Evolutionary conservation across 768 basidiomycete species (phyloP).

Genomic region (Termitomyces sp.): DNA sequence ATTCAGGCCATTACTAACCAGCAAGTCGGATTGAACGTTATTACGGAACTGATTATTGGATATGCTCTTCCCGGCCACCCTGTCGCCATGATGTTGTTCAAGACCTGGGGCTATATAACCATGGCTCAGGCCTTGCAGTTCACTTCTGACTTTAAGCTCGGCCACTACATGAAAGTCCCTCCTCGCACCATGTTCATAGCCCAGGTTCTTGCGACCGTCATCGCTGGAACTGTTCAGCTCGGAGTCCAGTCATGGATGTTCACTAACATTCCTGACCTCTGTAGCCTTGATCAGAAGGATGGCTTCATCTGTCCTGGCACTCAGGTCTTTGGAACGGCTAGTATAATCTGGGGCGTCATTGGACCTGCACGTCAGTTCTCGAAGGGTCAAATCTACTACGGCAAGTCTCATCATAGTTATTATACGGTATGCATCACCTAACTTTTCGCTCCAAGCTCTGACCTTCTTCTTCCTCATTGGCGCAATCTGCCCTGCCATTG

Average conservation of each 20-base stretch:
- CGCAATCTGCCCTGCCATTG: conserved; percentile 49
- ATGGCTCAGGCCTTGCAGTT: conserved; percentile 67
- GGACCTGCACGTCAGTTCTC: conserved; percentile 73
- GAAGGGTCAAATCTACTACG: conserved; percentile 54
- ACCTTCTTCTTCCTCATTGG: conserved; percentile 79
- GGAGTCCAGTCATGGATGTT: conserved; percentile 79
- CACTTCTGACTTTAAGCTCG: conserved; percentile 75
- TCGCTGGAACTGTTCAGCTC: conserved; percentile 71
- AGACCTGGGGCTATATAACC: conserved; percentile 75
- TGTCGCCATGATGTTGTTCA: conserved; percentile 83
- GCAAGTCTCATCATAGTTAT: conserved; percentile 14
- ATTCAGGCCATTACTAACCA: conserved; percentile 77
- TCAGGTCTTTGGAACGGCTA: conserved; percentile 74
- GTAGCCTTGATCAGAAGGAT: conserved; percentile 45
- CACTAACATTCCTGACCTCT: conserved; percentile 60
- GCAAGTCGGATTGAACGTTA: conserved; percentile 68
- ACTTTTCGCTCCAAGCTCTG: conserved; percentile 30
- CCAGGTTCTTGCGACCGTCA: conserved; percentile 61
- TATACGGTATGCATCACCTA: conserved; percentile 7
- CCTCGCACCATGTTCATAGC: conserved; percentile 57
- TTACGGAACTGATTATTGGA: conserved; percentile 79
- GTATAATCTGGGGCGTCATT: conserved; percentile 79
- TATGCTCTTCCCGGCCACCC: conserved; percentile 76
- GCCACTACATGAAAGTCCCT: conserved; percentile 75
- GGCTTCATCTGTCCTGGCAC: conserved; percentile 69